A percentile compares a stretch with the other conserved stretches of the same genome.
These are phyloP conservation scores for Pleurotus tuber-regium DNA, from an alignment of 768 basidiomycete genomes.

Conservation along the genomic window DNA sequence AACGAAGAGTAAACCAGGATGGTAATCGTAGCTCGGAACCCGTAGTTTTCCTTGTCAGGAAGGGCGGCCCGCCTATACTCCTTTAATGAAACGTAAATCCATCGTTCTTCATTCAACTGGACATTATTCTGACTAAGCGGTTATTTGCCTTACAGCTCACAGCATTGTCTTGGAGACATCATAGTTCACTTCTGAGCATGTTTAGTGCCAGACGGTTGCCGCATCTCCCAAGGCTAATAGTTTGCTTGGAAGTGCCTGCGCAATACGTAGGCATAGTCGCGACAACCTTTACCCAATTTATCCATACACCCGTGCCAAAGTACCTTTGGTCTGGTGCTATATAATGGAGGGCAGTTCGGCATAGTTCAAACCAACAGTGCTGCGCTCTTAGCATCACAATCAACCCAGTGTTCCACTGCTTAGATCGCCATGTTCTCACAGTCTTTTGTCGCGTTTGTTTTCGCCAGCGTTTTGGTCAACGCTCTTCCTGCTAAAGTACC, in stretches of 20 bases:
- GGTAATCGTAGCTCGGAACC: too few species aligned
- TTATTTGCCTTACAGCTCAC: constrained; percentile 1
- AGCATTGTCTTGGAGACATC: constrained; percentile 8
- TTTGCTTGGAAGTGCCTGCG: not conserved
- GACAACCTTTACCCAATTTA: not conserved
- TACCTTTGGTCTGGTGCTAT: not conserved
- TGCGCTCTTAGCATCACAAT: constrained; percentile 5
- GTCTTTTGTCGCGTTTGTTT: constrained; percentile 9
- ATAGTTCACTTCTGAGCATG: not conserved
- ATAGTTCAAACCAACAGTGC: constrained; percentile 9
- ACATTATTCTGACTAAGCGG: constrained; percentile 2
- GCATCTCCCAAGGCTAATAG: not conserved
- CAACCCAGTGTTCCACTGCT: constrained; percentile 1
- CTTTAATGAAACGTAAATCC: too few species aligned
- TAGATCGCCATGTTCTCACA: constrained; percentile 10
- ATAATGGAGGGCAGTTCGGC: not conserved
- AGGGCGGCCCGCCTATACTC: too few species aligned
- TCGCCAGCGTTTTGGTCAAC: constrained; percentile 7
- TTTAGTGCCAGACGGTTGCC: constrained; percentile 8
- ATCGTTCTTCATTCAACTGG: constrained; percentile 2
- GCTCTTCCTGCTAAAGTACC: constrained; percentile 1
- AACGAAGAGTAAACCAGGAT: too few species aligned
- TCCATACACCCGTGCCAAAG: constrained; percentile 7
- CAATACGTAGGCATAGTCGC: not conserved
- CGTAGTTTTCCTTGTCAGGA: too few species aligned